A percentile compares a stretch with the other conserved stretches of the same genome.
Evolutionary conservation across 2,329 filamentous ascomycete species (phyloP).

Genomic region (Talaromyces islandicus): DNA sequence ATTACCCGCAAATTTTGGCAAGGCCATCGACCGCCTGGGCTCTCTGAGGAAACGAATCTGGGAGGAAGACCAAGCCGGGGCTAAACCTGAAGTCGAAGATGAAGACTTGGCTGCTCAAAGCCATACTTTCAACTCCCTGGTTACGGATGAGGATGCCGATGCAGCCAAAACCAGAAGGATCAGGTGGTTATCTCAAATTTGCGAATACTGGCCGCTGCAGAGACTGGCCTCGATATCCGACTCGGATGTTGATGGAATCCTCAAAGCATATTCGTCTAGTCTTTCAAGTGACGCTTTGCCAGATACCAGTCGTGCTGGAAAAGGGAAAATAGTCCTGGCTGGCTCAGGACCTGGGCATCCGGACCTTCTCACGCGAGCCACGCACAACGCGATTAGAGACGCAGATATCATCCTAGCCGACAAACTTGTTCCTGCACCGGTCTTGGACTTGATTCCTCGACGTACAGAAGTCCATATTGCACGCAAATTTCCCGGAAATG

Average conservation of each 20-base stretch:
- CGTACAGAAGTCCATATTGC: conserved; percentile 86
- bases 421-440: conserved; percentile 61
- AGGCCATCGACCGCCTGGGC: conserved; percentile 71
- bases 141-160: conserved; percentile 66
- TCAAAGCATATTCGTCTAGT: conserved; percentile 60
- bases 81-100: conserved; percentile 41
- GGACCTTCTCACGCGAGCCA: conserved; percentile 71
- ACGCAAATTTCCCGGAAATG: conserved; percentile 95
- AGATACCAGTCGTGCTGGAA: conserved; percentile 10
- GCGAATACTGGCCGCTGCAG: conserved; percentile 94
- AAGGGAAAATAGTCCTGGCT: conserved; percentile 75
- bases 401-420: conserved; percentile 48
- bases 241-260: conserved; percentile 67
- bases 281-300: conserved; percentile 16
- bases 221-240: conserved; percentile 75
- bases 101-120: conserved; percentile 54
- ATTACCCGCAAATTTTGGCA: conserved; percentile 68
- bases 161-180: conserved; percentile 74
- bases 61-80: conserved; percentile 61
- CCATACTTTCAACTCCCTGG: conserved; percentile 75
- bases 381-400: conserved; percentile 42
- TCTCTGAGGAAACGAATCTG: conserved; percentile 64
- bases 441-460: conserved; percentile 84
- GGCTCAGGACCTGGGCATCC: conserved; percentile 91
- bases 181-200: conserved; percentile 91